Evolutionary conservation across 345 rosid species (phyloP), one percentile per base, ranked within the genome.

Genomic region (Erodium maritimum): DNA sequence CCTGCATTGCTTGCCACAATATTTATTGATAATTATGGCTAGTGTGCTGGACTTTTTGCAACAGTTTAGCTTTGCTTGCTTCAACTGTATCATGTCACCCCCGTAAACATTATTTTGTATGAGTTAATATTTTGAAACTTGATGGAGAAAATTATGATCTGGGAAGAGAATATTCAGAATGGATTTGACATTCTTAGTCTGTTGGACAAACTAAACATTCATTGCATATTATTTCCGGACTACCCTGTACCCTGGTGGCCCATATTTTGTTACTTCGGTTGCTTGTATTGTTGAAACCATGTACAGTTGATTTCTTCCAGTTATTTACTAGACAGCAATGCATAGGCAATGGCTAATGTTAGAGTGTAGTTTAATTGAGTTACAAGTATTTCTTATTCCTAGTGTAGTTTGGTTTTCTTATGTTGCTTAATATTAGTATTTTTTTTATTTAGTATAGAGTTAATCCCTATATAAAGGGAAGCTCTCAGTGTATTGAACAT

Each of bases 271-370:
- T 42, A 42, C 14, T 14, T 42, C 12, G 16, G 14, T 42, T 42
- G 48, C 17, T 42, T 42, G 48, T 42, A 42, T 42, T 14, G 48
- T 42, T 53, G 50, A 22, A 58, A 60, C 33, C 29, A 33, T 50
- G 14, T 67, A 19, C 17, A 33, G 65, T 7, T 73, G 60, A n/a
- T 55, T 59, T 56, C 37, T 64, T 51, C n/a, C n/a, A 5, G 17
- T 60, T 22, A 55, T 55, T 46, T 52, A 52, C 21, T 14, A 29
- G 48, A 42, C 48, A 42, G 48, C 12, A 42, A 12, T 42, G 12
- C 8, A 29, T 29, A 11, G 37, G 4, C 1, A 42, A 42, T 42
- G 12, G 48, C 48, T 42, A 14, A 50, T 6, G 50, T n/a, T n/a
- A n/a, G n/a, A n/a, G n/a, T n/a, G n/a, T n/a, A n/a, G n/a, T n/a